These are phyloP conservation scores for Neoarthrinium moseri DNA, from an alignment of 2,329 filamentous ascomycete species.

Conservation along the genomic window DNA sequence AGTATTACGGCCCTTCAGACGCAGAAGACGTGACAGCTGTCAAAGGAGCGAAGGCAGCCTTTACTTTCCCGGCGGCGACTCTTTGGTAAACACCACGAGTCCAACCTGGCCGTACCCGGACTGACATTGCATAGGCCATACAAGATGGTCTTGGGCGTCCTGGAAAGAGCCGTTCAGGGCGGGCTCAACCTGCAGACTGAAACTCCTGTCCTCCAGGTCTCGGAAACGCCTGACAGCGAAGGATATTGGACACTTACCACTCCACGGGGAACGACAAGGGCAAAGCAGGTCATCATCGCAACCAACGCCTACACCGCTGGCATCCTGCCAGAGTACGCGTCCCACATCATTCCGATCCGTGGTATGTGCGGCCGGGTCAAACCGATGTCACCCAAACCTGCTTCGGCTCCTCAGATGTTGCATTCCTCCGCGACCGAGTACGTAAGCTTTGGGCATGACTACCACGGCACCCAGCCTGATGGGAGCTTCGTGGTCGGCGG, in stretches of 20 bases:
- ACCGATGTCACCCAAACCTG: background rate
- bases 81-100: no score
- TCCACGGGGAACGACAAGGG: background rate
- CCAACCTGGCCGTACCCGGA: no score
- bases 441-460: slow-evolving; percentile 24
- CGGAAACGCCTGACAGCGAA: background rate
- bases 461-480: slow-evolving; percentile 38
- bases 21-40: slow-evolving; percentile 27
- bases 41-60: slow-evolving; percentile 29
- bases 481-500: slow-evolving; percentile 44
- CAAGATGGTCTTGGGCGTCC: slow-evolving; percentile 4
- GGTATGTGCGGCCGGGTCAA: slow-evolving; percentile 15
- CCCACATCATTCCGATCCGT: slow-evolving; percentile 8
- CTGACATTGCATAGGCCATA: no score
- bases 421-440: slow-evolving; percentile 18
- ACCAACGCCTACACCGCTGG: slow-evolving; percentile 11
- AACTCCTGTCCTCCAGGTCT: slow-evolving; percentile 4
- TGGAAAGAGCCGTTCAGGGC: background rate
- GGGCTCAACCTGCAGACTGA: slow-evolving; percentile 10
- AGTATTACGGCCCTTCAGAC: slow-evolving; percentile 16
- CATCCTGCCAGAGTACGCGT: slow-evolving; percentile 6
- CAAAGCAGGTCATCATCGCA: slow-evolving; percentile 4
- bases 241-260: background rate
- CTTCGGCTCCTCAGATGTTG: slow-evolving; percentile 12
- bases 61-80: slow-evolving; percentile 25